phyloP scores from a whole-genome alignment of 805 yeast species.

The Kazachstania psychrophila region DNA sequence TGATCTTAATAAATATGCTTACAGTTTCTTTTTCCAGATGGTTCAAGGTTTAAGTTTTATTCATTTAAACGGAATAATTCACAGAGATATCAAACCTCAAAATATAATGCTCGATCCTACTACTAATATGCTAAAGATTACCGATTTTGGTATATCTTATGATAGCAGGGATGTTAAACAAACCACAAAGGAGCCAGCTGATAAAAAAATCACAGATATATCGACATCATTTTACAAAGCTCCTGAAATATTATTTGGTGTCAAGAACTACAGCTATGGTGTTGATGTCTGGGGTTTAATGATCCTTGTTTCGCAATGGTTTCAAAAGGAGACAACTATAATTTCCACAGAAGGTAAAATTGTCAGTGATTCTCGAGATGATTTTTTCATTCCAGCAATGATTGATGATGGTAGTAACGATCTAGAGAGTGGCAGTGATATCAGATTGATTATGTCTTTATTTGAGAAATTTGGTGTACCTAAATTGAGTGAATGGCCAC shows the following conservation, averaged over 20 bases:
- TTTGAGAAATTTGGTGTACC: conserved; percentile 60
- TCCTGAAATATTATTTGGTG: conserved; percentile 64
- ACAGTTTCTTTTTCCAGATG: conserved; percentile 57
- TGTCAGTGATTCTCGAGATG: conserved; percentile 4
- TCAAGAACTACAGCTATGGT: conserved; percentile 40
- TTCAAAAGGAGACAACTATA: conserved; percentile 26
- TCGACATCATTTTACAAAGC: conserved; percentile 65
- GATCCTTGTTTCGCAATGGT: conserved; percentile 46
- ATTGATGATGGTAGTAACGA: conserved; percentile 22
- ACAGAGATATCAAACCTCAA: conserved; percentile 89
- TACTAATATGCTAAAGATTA: conserved; percentile 43
- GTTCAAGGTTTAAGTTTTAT: conserved; percentile 69
- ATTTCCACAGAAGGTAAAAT: neutral
- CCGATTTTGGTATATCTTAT: conserved; percentile 65
- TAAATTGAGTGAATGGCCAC: conserved; percentile 33
- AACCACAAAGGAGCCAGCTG: conserved; percentile 18
- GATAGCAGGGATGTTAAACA: conserved; percentile 19
- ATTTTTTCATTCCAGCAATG: conserved; percentile 17
- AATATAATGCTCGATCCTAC: conserved; percentile 38
- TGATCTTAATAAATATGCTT: conserved; percentile 11
- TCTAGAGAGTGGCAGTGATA: conserved; percentile 39
- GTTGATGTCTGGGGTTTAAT: conserved; percentile 72
- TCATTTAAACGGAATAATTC: conserved; percentile 84
- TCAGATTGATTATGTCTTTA: conserved; percentile 48
- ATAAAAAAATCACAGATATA: conserved; percentile 38